These are phyloP conservation scores for Yamadazyma sp. DNA, from an alignment of 805 yeast species.

Conservation along the genomic window DNA sequence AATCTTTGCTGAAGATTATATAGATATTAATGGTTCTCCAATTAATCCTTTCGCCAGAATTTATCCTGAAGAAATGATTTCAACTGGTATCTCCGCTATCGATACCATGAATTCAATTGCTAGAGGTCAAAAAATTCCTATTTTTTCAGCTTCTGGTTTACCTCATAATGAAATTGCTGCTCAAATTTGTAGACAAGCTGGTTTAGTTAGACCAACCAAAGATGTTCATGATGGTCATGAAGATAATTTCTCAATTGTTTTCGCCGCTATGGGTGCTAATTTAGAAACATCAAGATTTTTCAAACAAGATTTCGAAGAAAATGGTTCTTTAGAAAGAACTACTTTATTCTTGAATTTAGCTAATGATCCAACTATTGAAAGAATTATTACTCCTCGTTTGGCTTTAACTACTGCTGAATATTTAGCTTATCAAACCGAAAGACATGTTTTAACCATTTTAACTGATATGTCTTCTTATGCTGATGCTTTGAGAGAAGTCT, in stretches of 20 bases:
- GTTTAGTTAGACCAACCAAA: conserved; percentile 97
- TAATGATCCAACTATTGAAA: conserved; percentile 98
- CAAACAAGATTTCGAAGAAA: conserved; percentile 99
- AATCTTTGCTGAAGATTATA: conserved; percentile 96
- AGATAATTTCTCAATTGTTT: conserved; percentile 97
- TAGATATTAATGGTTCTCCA: conserved; percentile 98
- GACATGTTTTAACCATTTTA: conserved; percentile 95
- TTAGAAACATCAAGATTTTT: conserved; percentile 97
- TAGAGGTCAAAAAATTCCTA: conserved; percentile 99
- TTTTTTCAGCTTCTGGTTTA: conserved; percentile 97
- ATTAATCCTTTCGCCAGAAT: conserved; percentile 98
- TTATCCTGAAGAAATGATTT: conserved; percentile 99
- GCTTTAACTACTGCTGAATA: conserved; percentile 98
- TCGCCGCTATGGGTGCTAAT: conserved; percentile 99
- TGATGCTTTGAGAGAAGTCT: conserved; percentile 98
- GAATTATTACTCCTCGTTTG: conserved; percentile 98
- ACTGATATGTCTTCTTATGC: conserved; percentile 99
- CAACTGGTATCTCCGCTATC: conserved; percentile 97
- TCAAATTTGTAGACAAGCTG: conserved; percentile 99
- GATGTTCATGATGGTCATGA: conserved; percentile 99
- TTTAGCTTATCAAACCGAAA: conserved; percentile 97
- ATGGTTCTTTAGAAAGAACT: conserved; percentile 97
- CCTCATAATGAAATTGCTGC: conserved; percentile 99
- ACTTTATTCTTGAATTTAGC: conserved; percentile 96
- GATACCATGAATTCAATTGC: conserved; percentile 99